Evolutionary conservation across 2,329 filamentous ascomycete genomes (phyloP), one percentile per base, ranked within the genome.

Genomic region (Lachnum nothofagi): DNA sequence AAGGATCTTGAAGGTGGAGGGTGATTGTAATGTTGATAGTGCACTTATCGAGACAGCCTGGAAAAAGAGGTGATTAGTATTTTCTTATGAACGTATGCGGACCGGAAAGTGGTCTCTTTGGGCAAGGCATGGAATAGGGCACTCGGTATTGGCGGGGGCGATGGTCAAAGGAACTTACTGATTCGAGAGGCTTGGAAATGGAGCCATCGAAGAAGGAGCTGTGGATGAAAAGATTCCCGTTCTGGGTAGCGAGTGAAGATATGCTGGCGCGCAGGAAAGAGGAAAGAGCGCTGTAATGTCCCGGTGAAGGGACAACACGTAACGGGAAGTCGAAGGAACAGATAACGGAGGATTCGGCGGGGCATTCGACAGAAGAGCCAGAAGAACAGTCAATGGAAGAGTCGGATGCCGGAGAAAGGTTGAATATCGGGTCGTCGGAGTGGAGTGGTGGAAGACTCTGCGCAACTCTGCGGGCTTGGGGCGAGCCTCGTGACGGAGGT

Each of bases 401-500:
- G 25, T 6, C 12, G 25, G 25, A 27, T 6, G 25, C 6, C 12
- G 16, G 38, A 23, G 38, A 22, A 14, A 24, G 8, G 9, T 42
- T 29, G 40, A 6, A 42, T 16, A 12, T 6, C 17, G 16, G 12
- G 5, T 42, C 24, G 24, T 42, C 3, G 40, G 24, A 12, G 3
- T 22, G 24, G 2, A 31, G 16, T 19, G 12, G 40, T 25, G 16
- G 19, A 29, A 3, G 6, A 6, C n/a, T 29, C 14, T 6, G 8
- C n/a, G 16, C 14, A 6, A n/a, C 40, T 3, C 29, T 29, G 12
- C 22, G 9, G 22, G 25, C 16, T 27, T 8, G 10, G 16, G 9
- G 10, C n/a, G n/a, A n/a, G 40, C 12, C 14, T 12, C 19, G 41
- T 33, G 25, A 53, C 12, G 52, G 52, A n/a, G 43, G 40, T n/a